phyloP scores from a whole-genome alignment of 768 basidiomycete species.

The Amanita brunnescens region DNA sequence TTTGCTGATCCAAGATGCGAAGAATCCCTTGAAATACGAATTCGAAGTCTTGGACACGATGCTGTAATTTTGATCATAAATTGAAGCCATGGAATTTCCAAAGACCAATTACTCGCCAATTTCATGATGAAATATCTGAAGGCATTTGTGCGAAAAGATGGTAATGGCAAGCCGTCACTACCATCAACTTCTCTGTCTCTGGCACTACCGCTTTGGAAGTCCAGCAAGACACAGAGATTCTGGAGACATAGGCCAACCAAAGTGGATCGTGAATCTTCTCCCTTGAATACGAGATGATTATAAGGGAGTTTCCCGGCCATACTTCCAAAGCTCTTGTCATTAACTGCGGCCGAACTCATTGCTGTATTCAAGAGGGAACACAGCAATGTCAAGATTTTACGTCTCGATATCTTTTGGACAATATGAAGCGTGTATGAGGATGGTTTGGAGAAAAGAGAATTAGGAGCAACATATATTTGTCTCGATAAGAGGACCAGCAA shows the following conservation, averaged over 20 bases:
- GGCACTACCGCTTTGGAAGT: conserved; percentile 74
- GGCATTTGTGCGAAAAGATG: conserved; percentile 69
- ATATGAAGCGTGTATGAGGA: conserved; percentile 73
- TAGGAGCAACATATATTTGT: conserved; percentile 77
- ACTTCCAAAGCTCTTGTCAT: conserved; percentile 46
- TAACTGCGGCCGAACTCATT: conserved; percentile 55
- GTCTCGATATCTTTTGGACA: conserved; percentile 65
- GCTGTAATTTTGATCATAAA: conserved; percentile 34
- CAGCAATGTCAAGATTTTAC: conserved; percentile 82
- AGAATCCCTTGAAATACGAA: conserved; percentile 73
- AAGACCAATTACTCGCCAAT: conserved; percentile 41
- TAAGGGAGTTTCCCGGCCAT: conserved; percentile 80
- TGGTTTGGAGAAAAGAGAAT: conserved; percentile 59
- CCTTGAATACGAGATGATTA: conserved; percentile 84
- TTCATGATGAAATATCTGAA: conserved; percentile 92
- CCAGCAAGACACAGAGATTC: conserved; percentile 64
- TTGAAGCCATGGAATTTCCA: conserved; percentile 5
- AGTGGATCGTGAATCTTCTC: conserved; percentile 68
- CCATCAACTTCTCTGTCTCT: conserved; percentile 38
- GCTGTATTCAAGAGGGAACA: conserved; percentile 92
- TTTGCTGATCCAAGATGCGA: conserved; percentile 65
- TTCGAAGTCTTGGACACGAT: conserved; percentile 82
- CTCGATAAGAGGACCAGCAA: conserved; percentile 83
- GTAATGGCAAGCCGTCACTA: conserved; percentile 38
- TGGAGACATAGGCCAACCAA: conserved; percentile 73